phyloP scores from a whole-genome alignment of 2,329 filamentous ascomycete species.

The Cryphonectria nitschkei region DNA sequence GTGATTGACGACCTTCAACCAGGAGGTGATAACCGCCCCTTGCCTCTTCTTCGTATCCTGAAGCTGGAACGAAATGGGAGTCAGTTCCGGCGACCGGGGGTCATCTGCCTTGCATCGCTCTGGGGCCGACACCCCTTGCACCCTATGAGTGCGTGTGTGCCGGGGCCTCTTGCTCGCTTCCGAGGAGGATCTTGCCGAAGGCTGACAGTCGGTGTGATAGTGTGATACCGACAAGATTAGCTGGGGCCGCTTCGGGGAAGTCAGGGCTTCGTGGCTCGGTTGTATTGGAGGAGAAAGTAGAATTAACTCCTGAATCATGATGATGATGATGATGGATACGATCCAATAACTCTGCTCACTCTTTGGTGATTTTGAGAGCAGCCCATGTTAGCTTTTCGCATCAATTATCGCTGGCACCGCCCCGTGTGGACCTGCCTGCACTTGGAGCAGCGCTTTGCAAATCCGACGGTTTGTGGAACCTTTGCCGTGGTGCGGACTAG shows the following conservation, averaged over 20 bases:
- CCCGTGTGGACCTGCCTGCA: not conserved
- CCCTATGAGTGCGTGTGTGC: constrained; percentile 15
- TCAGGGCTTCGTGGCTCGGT: constrained; percentile 10
- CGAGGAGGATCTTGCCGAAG: constrained; percentile 25
- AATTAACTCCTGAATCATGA: not conserved
- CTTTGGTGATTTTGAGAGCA: not conserved
- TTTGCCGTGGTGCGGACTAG: constrained; percentile 2
- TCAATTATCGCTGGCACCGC: not conserved
- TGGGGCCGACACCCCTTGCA: constrained; percentile 24
- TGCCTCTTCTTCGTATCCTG: not conserved
- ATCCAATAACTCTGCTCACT: not conserved
- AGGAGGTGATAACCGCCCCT: too few species aligned
- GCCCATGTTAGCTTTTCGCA: not conserved
- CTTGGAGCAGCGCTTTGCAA: constrained; percentile 4
- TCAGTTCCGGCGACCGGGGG: constrained; percentile 11
- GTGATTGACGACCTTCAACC: not conserved
- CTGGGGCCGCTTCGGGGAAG: constrained; percentile 4
- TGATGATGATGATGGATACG: not conserved
- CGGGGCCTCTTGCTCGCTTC: constrained; percentile 14
- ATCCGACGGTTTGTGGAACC: not conserved
- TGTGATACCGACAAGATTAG: constrained; percentile 24
- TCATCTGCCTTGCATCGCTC: constrained; percentile 15
- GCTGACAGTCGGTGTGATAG: constrained; percentile 28
- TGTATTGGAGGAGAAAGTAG: not conserved
- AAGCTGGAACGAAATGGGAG: not conserved